phyloP scores from a whole-genome alignment of 345 rosid genomes.

The Crucihimalaya himalaica region DNA sequence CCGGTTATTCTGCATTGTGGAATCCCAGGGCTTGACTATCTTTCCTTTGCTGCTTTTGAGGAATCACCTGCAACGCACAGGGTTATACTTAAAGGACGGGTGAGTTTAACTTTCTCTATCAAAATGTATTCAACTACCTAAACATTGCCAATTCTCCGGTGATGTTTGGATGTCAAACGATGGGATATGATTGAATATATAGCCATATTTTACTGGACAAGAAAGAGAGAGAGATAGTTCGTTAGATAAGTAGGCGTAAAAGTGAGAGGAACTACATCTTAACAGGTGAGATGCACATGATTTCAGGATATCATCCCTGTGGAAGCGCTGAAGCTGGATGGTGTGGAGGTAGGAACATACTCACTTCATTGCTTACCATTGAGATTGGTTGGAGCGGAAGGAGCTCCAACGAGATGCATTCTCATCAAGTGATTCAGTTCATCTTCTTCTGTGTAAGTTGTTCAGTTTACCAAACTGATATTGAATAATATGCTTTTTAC shows the following conservation, averaged over 20 bases:
- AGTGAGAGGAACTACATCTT: neutral
- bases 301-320: constrained; percentile 64
- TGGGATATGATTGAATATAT: constrained; percentile 3
- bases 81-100: constrained; percentile 40
- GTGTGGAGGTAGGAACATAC: constrained; percentile 59
- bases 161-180: constrained; percentile 9
- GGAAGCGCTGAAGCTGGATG: constrained; percentile 68
- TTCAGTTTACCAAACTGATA: neutral
- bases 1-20: neutral
- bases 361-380: constrained; percentile 70
- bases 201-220: constrained; percentile 8
- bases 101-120: constrained; percentile 17
- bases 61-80: constrained; percentile 44
- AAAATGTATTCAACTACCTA: neutral
- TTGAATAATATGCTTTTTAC: constrained; percentile 6
- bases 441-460: neutral
- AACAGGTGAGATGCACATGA: neutral
- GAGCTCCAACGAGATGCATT: constrained; percentile 72
- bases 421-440: constrained; percentile 57
- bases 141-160: neutral
- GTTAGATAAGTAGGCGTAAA: neutral
- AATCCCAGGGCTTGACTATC: constrained; percentile 70
- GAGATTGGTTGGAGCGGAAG: constrained; percentile 70
- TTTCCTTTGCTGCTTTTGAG: constrained; percentile 73
- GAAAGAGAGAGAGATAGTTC: constrained; percentile 13